These are phyloP conservation scores for Hyparrhenia diplandra DNA, from an alignment of 176 grass and related monocot genomes.

Conservation along the genomic window DNA sequence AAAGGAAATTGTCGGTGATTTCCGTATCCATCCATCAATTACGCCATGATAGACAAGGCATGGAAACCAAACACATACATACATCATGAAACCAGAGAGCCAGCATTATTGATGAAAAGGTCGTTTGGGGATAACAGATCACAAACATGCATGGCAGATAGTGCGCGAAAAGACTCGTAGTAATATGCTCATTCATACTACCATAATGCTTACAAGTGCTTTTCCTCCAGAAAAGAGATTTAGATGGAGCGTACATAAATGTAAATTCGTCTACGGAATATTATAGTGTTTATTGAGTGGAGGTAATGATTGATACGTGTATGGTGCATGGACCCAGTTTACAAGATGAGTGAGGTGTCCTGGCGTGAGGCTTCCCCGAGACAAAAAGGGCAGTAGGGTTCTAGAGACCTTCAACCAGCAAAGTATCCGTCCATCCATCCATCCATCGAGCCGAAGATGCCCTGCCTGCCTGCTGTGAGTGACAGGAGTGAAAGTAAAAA, in stretches of 20 bases:
- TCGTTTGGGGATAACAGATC: neutral
- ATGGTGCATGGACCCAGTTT: constrained; percentile 32
- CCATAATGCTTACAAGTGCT: neutral
- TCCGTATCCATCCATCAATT: neutral
- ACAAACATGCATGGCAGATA: neutral
- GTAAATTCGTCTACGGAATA: neutral
- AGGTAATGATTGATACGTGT: constrained; percentile 46
- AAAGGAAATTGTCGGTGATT: neutral
- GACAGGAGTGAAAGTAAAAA: constrained; percentile 23
- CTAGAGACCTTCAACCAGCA: constrained; percentile 29
- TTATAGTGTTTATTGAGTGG: constrained; percentile 31
- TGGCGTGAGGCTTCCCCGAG: constrained; percentile 25
- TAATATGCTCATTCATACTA: neutral
- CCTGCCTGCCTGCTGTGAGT: neutral
- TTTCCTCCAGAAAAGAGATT: neutral
- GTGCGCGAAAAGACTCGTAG: neutral
- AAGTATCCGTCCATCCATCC: constrained; percentile 16
- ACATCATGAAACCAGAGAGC: neutral
- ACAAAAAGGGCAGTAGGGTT: constrained; percentile 47
- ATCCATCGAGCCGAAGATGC: neutral
- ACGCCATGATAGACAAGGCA: neutral
- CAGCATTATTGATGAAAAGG: neutral
- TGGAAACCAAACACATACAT: neutral
- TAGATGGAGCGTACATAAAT: neutral
- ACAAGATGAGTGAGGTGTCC: neutral